phyloP scores from a whole-genome alignment of 805 yeast genomes.

The Barnettozyma salicaria region DNA sequence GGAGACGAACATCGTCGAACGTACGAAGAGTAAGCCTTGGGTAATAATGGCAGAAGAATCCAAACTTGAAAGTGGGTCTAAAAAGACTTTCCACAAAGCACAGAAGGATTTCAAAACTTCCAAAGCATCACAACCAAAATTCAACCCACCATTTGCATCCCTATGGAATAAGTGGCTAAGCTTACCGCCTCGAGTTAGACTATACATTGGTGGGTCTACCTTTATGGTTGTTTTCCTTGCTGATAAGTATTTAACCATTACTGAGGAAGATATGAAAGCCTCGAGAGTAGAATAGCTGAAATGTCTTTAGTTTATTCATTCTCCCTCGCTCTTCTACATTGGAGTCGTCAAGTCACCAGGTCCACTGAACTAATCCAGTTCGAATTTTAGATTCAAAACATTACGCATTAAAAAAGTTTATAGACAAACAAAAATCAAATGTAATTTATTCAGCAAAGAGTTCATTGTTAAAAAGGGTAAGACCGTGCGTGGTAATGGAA shows the following conservation, averaged over 20 bases:
- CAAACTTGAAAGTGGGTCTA: not conserved
- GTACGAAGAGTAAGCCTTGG: not conserved
- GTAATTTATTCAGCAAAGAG: no score
- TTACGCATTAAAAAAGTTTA: no score
- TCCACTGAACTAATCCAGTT: no score
- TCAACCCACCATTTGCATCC: not conserved
- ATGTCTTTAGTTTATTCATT: slow-evolving; percentile 6
- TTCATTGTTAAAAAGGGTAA: no score
- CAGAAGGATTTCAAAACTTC: not conserved
- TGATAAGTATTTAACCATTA: slow-evolving; percentile 19
- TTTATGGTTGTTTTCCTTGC: slow-evolving; percentile 25
- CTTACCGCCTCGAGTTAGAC: slow-evolving; percentile 22
- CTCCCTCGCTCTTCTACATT: no score
- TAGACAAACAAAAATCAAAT: no score
- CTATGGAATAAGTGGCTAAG: slow-evolving; percentile 19
- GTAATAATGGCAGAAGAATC: not conserved
- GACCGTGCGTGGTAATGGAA: no score
- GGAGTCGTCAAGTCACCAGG: no score
- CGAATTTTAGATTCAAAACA: no score
- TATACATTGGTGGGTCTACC: slow-evolving; percentile 26
- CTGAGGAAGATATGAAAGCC: slow-evolving; percentile 10
- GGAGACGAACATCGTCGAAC: not conserved
- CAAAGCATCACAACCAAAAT: not conserved
- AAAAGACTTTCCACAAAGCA: slow-evolving; percentile 4
- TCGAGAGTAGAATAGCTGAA: not conserved